Evolutionary conservation across 2,329 filamentous ascomycete genomes (phyloP), one percentile per base, ranked within the genome.

Genomic region (Penicillium polonicum): DNA sequence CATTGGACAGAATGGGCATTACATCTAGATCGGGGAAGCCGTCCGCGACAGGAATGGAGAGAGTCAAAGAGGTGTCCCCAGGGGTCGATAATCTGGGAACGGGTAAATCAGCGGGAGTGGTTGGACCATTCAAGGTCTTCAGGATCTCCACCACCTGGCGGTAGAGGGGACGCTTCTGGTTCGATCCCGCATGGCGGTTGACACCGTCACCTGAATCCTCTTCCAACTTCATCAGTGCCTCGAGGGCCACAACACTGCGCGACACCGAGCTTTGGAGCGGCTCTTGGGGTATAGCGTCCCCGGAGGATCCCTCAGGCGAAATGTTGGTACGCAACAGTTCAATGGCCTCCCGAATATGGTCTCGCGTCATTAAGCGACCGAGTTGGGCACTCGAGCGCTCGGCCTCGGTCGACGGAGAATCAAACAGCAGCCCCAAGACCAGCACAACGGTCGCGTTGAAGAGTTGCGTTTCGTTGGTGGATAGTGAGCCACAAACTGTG

Each of bases 381-480:
- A 43, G 23, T 43, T 43, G 23, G 15, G 23, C 41, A 43, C 41
- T 43, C 23, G 41, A 43, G 15, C 23, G 41, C 41, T 43, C 41
- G 2, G 41, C 41, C 23, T 43, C 23, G 23, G 41, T 43, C 15
- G 23, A 27, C 19, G 52, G 44, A 5, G 43, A 48, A 39, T 48
- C 35, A 31, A 55, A 55, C 19, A 55, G 25, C 9, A 48, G 25
- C 10, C 35, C 52, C 35, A 55, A 55, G 21, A 36, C 52, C 12
- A 55, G 23, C 9, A 55, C 52, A 42, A 55, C 52, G 25, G 52
- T 33, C 17, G 52, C 52, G 10, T 48, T 55, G 44, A 55, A 55
- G 13, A 55, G 43, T 48, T 55, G 43, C 15, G 52, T 55, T 41
- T 55, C 52, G 35, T 55, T 55, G 17, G 42, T 42, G 19, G 31